Base-by-base conservation (phyloP, 2,329 filamentous ascomycete genomes). In the Metarhizium anisopliae region DNA sequence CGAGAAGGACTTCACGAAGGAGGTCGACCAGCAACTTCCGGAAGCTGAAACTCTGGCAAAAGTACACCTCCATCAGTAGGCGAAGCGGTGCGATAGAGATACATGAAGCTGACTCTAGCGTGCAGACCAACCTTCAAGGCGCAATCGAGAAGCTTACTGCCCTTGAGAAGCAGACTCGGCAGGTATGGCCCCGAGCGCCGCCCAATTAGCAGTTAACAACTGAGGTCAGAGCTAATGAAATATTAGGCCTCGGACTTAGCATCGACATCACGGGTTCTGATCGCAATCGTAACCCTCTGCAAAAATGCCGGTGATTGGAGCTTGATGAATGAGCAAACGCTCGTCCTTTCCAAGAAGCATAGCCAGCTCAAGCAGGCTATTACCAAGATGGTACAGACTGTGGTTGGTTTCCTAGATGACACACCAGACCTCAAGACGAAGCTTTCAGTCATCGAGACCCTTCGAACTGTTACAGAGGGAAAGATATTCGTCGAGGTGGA, bases 401-500 rank as follows among this genome's bases (percentile, higher is more conserved):
- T 96, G 60, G 96, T 99, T 86, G 81, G 78, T 58, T 96, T 97
- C 73, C 76, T 99, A 67, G 88, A 95, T 68, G 84, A 88, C 50
- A 91, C 91, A 25, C 91, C 94, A 38, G 87, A 84, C 66, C 68
- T 90, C 59, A 91, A 96, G 64, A 91, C 85, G 40, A 99, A 97
- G 77, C 79, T 99, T 56, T 87, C 89, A 25, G 85, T 96, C 58
- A 99, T 99, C 67, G 93, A 99, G 74, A 95, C 93, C 1, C 74
- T 99, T 66, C 85, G 94, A 64, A 97, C 93, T 47, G 93, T 99
- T 51, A 99, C 94, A 8, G 94, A 99, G 74, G 94, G 94, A 75
- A 99, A 99, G 87, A 99, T 99, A 71, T 99, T 99, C 67, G 93
- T 99, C 65, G 94, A 99, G 78, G 94, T 99, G 54, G 94, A 99